Evolutionary conservation across 768 basidiomycete genomes (phyloP), one percentile per base, ranked within the genome.

Genomic region (Lactifluus volemus): DNA sequence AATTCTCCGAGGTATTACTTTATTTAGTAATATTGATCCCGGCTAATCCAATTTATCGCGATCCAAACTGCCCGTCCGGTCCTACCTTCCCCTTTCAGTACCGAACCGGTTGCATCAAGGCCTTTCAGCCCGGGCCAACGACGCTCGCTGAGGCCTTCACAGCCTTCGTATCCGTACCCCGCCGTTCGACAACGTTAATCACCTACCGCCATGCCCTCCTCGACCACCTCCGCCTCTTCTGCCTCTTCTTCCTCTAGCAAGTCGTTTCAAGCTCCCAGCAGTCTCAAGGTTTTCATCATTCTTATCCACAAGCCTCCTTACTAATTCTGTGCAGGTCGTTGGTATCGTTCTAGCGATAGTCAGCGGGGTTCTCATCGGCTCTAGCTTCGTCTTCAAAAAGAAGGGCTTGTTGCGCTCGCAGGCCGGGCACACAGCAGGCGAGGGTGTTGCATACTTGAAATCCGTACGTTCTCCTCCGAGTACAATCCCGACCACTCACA

Each of bases 311-410:
- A 21, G 12, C 42, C 42, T 55, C 36, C 38, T 63, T 12, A 25
- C 51, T 48, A 30, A 48, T 49, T 1, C 12, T 49, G 29, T 8
- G 21, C 69, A 88, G 86, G 67, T 89, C 69, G 84, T 90, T 66
- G 89, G 90, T 11, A 83, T 92, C 66, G 72, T 90, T 50, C 81
- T 92, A 61, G 89, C 91, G 52, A 71, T 93, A 53, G 67, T 71
- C 41, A 92, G 88, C 68, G 97, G 96, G 8, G 45, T 93, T 32
- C 83, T 99, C 63, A 99, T 98, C 63, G 97, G 96, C 5, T 81
- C 82, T 44, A 88, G 86, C 67, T 98, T 98, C 73, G 95, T 98
- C 2, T 88, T 99, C 77, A 99, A 99, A 84, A 99, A 99, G 82
- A 97, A 92, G 70, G 96, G 90, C 9, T 77, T 92, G 19, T 70